phyloP scores from a whole-genome alignment of 169 alveolate genomes.

The Amoebophrya sp. region DNA sequence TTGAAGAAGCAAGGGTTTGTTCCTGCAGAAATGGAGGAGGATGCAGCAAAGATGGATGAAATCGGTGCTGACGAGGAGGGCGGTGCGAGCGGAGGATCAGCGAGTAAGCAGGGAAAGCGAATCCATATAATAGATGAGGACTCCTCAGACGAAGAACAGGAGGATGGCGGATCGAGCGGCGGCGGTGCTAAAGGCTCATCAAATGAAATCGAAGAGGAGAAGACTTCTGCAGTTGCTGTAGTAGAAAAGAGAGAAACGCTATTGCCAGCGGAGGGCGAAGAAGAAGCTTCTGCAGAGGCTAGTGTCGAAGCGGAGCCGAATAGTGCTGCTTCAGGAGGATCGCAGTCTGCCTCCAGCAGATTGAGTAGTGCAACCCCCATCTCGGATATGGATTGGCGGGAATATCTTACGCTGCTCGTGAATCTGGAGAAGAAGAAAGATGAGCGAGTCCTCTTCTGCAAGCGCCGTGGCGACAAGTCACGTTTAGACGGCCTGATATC shows the following conservation, averaged over 20 bases:
- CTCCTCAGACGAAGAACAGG: not conserved
- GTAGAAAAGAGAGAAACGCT: not conserved
- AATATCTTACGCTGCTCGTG: not conserved
- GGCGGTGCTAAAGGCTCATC: too few relatives aligned
- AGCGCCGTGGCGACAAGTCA: not conserved
- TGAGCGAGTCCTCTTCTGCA: not conserved
- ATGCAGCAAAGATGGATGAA: not conserved
- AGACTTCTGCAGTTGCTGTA: too few relatives aligned
- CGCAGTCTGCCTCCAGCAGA: not conserved
- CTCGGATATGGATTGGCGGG: not conserved
- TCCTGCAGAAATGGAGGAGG: not conserved
- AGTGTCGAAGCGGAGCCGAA: not conserved
- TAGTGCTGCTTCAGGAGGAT: not conserved
- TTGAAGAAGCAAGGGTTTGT: not conserved
- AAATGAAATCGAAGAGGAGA: too few relatives aligned
- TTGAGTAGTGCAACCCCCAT: not conserved
- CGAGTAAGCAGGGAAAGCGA: too few relatives aligned
- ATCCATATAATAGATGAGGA: not conserved
- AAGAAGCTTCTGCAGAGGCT: not conserved
- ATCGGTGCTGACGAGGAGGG: not conserved
- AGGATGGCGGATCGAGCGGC: too few relatives aligned
- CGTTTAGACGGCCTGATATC: not conserved
- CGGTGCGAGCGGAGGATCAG: not conserved
- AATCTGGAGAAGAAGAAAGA: not conserved
- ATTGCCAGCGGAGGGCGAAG: not conserved